Base-by-base conservation (phyloP, 805 yeast genomes). In the Yarrowia hollandica region DNA sequence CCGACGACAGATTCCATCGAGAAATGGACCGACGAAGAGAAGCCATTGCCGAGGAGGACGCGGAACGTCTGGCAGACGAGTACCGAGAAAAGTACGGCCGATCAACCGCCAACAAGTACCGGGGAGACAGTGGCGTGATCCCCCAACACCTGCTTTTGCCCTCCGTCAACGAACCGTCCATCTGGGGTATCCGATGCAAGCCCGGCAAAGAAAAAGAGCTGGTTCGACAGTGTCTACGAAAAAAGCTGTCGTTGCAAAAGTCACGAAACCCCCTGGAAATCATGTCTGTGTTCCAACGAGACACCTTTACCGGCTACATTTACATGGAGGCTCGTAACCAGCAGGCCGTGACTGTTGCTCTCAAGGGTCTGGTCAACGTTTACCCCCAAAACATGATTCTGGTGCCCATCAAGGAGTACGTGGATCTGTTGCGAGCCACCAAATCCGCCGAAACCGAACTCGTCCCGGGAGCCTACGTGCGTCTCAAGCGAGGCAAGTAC, bases 381-480 rank as follows among this genome's bases (percentile, higher is more conserved):
- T 94, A 86, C 66, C 68, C 80, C 23, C 75, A 80, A 59, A 86
- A 86, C 67, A 88, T 88, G 72, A 79, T 91, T 54, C 77, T 92
- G 62, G 97, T 94, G 48, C 99, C 99, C 5, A 94, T 94, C 61
- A 89, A 88, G 71, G 99, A 94, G 74, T 88, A 90, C 71, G 96
- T 97, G 1, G 95, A 91, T 71, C 78, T 94, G 67, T 78, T 94
- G 70, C 87, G 95, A 68, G 97, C 96, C 60, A 88, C 84, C 59
- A 90, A 87, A 72, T 83, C 96, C 0, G 82, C 89, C 57, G 98
- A 91, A 67, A 86, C 90, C 22, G 91, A 89, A 66, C 76, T 94
- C 21, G 85, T 85, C 46, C 97, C 96, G 7, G 99, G 99, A 19
- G 83, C 90, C 26, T 94, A 92, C 71, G 96, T 94, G 55, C 81